Evolutionary conservation across 2,329 filamentous ascomycete species (phyloP).

Genomic region (Blastomyces silverae): DNA sequence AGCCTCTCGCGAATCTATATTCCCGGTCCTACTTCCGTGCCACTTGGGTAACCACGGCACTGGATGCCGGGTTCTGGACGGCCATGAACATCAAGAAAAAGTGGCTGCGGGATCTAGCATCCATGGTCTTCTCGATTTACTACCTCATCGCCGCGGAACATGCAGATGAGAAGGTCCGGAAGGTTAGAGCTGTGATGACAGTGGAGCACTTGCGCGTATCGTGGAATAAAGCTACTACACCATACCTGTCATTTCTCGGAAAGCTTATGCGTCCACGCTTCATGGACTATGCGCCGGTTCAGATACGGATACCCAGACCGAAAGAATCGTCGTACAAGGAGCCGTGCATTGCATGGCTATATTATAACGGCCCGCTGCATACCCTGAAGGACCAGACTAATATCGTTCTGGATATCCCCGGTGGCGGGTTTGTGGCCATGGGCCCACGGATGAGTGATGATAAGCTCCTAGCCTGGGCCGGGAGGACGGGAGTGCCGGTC

Average conservation of each 20-base stretch:
- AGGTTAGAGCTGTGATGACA: conserved; percentile 77
- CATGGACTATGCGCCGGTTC: conserved; percentile 72
- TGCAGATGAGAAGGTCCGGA: conserved; percentile 92
- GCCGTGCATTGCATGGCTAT: conserved; percentile 79
- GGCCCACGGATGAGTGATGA: conserved; percentile 90
- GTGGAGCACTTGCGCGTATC: conserved; percentile 85
- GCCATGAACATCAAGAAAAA: conserved; percentile 84
- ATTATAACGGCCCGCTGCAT: conserved; percentile 80
- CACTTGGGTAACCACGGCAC: conserved; percentile 89
- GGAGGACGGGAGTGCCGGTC: conserved; percentile 78
- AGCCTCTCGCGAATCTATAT: conserved; percentile 91
- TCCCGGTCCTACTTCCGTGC: conserved; percentile 87
- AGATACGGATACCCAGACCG: conserved; percentile 77
- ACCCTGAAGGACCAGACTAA: conserved; percentile 69
- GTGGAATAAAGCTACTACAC: conserved; percentile 91
- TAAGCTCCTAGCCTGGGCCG: conserved; percentile 86
- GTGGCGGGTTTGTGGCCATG: conserved; percentile 96
- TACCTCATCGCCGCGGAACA: conserved; percentile 90
- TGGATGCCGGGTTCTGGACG: conserved; percentile 97
- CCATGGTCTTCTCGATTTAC: conserved; percentile 77
- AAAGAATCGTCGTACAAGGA: conserved; percentile 73
- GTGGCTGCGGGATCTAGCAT: conserved; percentile 74
- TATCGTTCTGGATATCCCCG: conserved; percentile 81
- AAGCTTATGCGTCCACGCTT: conserved; percentile 68
- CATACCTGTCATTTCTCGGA: conserved; percentile 70